These are phyloP conservation scores for Ustilago tritici DNA, from an alignment of 1,284 basidiomycete species.

Conservation along the genomic window DNA sequence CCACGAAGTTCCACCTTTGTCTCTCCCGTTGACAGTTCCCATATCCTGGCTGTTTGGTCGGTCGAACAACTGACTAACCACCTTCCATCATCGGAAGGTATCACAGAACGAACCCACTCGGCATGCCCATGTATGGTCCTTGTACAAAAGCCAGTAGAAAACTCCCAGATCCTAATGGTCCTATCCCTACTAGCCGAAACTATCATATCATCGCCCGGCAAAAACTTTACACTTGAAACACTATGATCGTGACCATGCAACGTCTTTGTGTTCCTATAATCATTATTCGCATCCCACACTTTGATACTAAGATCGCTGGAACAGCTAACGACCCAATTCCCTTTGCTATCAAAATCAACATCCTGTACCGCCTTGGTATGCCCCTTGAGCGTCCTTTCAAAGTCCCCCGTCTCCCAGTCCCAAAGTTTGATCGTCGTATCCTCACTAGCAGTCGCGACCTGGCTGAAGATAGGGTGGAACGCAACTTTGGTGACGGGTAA, in stretches of 20 bases:
- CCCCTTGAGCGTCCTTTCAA: slow-evolving; percentile 89
- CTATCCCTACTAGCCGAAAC: slow-evolving; percentile 87
- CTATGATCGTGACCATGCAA: slow-evolving; percentile 91
- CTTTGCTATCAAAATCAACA: slow-evolving; percentile 87
- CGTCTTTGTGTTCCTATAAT: slow-evolving; percentile 88
- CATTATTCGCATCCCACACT: slow-evolving; percentile 88
- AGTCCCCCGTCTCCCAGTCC: slow-evolving; percentile 95
- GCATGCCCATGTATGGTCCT: slow-evolving; percentile 73
- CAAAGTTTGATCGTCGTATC: slow-evolving; percentile 90
- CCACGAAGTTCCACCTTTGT: slow-evolving; percentile 85
- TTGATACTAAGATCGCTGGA: slow-evolving; percentile 90
- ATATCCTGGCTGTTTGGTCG: slow-evolving; percentile 86
- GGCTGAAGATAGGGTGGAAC: slow-evolving; percentile 87
- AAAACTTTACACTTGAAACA: slow-evolving; percentile 84
- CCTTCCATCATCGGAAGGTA: slow-evolving; percentile 81
- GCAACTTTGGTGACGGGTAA: slow-evolving; percentile 81
- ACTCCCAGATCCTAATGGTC: slow-evolving; percentile 87
- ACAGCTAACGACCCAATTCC: slow-evolving; percentile 83
- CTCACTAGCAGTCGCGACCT: slow-evolving; percentile 85
- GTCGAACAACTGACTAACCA: slow-evolving; percentile 83
- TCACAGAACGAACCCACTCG: slow-evolving; percentile 79
- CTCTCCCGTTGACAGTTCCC: slow-evolving; percentile 81
- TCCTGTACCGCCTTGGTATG: slow-evolving; percentile 90
- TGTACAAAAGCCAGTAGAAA: slow-evolving; percentile 77
- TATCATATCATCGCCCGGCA: slow-evolving; percentile 84